Evolutionary conservation across 306 rosid species (phyloP), one percentile per base, ranked within the genome.

Genomic region (Pueraria montana): DNA sequence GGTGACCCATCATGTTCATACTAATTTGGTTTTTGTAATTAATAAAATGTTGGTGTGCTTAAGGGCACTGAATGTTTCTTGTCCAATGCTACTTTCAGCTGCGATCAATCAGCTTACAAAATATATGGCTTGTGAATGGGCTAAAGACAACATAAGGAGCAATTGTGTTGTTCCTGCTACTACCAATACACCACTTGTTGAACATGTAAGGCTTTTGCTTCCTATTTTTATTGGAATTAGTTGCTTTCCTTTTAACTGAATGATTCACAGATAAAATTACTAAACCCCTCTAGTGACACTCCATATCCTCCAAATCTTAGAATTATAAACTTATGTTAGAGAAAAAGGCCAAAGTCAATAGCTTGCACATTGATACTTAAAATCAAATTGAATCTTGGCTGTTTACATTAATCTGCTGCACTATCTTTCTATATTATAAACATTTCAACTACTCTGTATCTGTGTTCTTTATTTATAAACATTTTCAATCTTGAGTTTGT

Each of bases 81-180:
- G 55, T 58, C 74, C 61, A 75, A 66, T 84, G 63, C 50, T 32
- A 45, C 76, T 87, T 59, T 69, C 96, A 95, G 99, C 93, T 86
- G 97, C 97, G 75, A 89, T 93, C 21, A 92, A 92, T 87, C 99
- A 95, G 88, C 94, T 95, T 78, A 86, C 92, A 1, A 93, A 88
- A 78, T 86, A 79, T 66, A 83, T 95, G 82, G 96, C 97, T 84
- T 95, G 98, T 74, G 94, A 95, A 84, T 95, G 97, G 98, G 98
- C 96, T n/a, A 88, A 91, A 83, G 98, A 93, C 81, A 87, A 85
- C 69, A 89, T 95, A 89, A 88, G 99, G 87, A 84, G 83, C 89
- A 95, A 95, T 48, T 86, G 88, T 86, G 97, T 95, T 65, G 91
- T 94, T 72, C 98, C 98, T 46, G 93, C 94, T 84, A 88, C 87